Percentiles rank a stretch among this genome's conserved stretches.
Conservation (phyloP, 352 stramenopile genomes). For the Phytophthora colocasiae region DNA sequence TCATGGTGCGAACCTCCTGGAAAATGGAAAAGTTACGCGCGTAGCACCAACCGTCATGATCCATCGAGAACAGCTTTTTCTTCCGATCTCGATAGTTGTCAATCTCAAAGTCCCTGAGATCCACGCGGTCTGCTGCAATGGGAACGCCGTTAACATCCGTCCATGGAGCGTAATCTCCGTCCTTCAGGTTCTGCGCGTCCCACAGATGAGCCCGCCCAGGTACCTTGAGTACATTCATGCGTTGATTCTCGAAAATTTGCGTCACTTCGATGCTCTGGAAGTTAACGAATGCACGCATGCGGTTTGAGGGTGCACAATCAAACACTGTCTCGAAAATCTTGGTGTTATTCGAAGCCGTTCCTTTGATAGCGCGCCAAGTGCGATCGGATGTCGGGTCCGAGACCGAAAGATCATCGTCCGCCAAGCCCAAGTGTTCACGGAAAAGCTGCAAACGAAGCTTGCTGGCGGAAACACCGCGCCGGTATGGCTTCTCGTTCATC, state of each 20-base stretch:
- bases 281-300: conserved; percentile 75
- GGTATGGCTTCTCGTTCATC: conserved; percentile 81
- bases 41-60: conserved; percentile 89
- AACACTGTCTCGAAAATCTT: conserved; percentile 87
- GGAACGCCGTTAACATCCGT: conserved; percentile 88
- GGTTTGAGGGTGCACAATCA: conserved; percentile 84
- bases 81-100: conserved; percentile 82
- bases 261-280: conserved; percentile 85
- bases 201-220: conserved; percentile 69
- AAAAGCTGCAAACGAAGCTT: conserved; percentile 83
- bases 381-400: conserved; percentile 64
- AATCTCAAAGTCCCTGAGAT: conserved; percentile 81
- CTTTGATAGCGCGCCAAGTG: conserved; percentile 73
- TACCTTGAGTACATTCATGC: conserved; percentile 82
- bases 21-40: conserved; percentile 90
- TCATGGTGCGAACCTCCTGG: conserved; percentile 83
- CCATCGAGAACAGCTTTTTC: conserved; percentile 87
- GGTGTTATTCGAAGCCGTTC: conserved; percentile 67
- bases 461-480: conserved; percentile 64
- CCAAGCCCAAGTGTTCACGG: conserved; percentile 78
- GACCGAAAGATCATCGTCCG: conserved; percentile 61
- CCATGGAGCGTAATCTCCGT: conserved; percentile 86
- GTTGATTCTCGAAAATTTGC: conserved; percentile 90
- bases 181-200: conserved; percentile 79
- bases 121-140: conserved; percentile 78